Conservation (phyloP, 805 yeast species). For the Helenozyma baotianmanensis region DNA sequence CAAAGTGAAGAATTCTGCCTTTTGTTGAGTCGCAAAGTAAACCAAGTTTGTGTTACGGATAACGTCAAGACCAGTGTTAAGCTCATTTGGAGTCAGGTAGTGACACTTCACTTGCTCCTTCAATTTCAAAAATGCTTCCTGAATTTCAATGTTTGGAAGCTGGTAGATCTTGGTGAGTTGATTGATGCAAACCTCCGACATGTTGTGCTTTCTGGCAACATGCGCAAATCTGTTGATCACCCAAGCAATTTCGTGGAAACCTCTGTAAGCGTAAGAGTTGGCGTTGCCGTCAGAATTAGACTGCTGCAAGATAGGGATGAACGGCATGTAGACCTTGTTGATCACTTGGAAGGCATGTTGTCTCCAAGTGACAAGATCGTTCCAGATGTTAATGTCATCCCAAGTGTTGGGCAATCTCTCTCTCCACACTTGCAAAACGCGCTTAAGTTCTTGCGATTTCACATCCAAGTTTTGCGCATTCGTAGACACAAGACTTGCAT, state of each 20-base stretch:
- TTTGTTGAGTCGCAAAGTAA: conserved; percentile 94
- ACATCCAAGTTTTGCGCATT: conserved; percentile 89
- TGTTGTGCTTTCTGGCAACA: conserved; percentile 93
- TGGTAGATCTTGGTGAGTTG: conserved; percentile 93
- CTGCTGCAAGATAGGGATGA: conserved; percentile 81
- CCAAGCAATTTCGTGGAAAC: conserved; percentile 99
- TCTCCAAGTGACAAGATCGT: conserved; percentile 96
- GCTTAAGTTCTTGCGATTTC: conserved; percentile 89
- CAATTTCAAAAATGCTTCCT: conserved; percentile 92
- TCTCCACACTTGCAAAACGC: conserved; percentile 96
- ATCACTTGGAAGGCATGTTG: conserved; percentile 97
- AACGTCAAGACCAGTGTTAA: conserved; percentile 93
- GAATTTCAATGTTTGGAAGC: conserved; percentile 95
- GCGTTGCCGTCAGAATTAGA: conserved; percentile 61
- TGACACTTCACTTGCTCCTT: conserved; percentile 98
- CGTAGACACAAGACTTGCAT: conserved; percentile 80
- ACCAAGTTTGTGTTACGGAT: conserved; percentile 94
- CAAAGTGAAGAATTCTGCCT: conserved; percentile 94
- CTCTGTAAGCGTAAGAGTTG: conserved; percentile 92
- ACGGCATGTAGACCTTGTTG: conserved; percentile 88
- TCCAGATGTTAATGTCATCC: conserved; percentile 98
- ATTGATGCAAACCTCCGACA: conserved; percentile 94
- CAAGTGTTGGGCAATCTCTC: conserved; percentile 93
- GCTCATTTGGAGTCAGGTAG: conserved; percentile 83
- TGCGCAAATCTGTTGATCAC: conserved; percentile 97